Percentiles rank a stretch among this genome's conserved stretches.
Evolutionary conservation across 306 rosid genomes (phyloP).

Genomic region (Quercus aquifolioides): DNA sequence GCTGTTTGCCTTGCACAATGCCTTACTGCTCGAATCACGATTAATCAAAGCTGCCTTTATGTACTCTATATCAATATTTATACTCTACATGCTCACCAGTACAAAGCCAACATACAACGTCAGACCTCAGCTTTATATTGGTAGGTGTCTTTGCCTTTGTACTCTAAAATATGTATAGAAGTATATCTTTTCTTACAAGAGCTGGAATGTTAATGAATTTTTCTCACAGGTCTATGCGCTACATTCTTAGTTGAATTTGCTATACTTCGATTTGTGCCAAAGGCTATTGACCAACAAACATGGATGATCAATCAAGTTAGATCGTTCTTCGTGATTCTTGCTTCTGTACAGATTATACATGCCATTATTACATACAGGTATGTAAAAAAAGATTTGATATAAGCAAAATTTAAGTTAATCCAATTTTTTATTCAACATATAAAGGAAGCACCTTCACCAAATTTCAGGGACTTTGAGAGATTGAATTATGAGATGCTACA

Average conservation of each 20-base stretch:
- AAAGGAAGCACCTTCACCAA: conserved; percentile 1
- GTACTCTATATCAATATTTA: conserved; percentile 45
- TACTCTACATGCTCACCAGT: conserved; percentile 78
- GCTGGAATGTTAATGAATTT: not conserved
- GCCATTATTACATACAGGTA: conserved; percentile 76
- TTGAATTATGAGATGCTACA: conserved; percentile 55
- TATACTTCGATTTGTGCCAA: conserved; percentile 33
- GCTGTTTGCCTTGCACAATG: conserved; percentile 66
- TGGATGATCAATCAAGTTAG: conserved; percentile 46
- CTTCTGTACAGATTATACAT: conserved; percentile 46
- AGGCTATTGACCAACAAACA: conserved; percentile 47
- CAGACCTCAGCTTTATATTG: conserved; percentile 68
- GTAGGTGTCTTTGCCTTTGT: conserved; percentile 19
- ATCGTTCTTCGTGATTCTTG: conserved; percentile 32
- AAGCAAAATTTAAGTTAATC: not conserved
- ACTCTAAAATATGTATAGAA: not conserved
- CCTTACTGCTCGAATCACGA: conserved; percentile 74
- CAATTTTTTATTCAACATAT: not conserved
- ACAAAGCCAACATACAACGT: conserved; percentile 74
- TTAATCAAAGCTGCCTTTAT: conserved; percentile 62
- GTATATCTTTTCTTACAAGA: not conserved
- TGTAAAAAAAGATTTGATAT: not conserved
- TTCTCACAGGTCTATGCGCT: conserved; percentile 52
- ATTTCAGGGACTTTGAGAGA: conserved; percentile 62
- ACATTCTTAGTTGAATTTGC: conserved; percentile 47